These are phyloP conservation scores for Nitzschia palea DNA, from an alignment of 108 stramenopile genomes.

Conservation along the genomic window DNA sequence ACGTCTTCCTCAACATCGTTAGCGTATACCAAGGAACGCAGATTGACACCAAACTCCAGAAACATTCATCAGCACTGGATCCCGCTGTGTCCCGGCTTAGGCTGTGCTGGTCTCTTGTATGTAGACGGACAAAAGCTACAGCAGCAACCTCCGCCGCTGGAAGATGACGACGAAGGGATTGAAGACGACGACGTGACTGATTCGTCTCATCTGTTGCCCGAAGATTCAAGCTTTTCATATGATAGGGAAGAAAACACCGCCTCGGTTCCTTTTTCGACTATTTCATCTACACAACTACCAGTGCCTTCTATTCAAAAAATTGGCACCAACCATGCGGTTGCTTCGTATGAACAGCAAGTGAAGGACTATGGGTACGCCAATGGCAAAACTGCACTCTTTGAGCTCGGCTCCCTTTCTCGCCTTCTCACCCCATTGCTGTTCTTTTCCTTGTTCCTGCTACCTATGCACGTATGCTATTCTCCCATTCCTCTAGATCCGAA, in stretches of 20 bases:
- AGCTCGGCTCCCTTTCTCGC: too few relatives aligned
- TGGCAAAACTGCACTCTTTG: not conserved
- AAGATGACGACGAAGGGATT: constrained; percentile 17
- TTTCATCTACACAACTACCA: not conserved
- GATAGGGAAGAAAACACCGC: not conserved
- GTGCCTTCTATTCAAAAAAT: not conserved
- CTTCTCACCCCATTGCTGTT: not conserved
- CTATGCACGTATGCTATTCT: not conserved
- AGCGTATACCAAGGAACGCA: constrained; percentile 12
- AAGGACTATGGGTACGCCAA: constrained; percentile 21
- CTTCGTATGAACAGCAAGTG: constrained; percentile 15
- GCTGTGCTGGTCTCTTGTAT: constrained; percentile 42
- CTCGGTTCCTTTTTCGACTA: not conserved
- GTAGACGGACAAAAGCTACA: constrained; percentile 20
- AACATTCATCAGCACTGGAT: constrained; percentile 57
- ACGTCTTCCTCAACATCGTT: not conserved
- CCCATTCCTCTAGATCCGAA: not conserved
- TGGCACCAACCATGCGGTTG: not conserved
- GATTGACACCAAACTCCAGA: constrained; percentile 60
- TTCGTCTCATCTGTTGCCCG: not conserved
- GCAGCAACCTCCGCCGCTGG: not conserved
- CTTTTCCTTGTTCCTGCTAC: not conserved
- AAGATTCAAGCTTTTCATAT: constrained; percentile 11
- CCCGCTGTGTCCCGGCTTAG: constrained; percentile 52
- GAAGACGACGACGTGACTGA: constrained; percentile 9